Percentiles rank a stretch among this genome's conserved stretches.
phyloP scores from a whole-genome alignment of 2,329 filamentous ascomycete species.

The Aspergillus felis region DNA sequence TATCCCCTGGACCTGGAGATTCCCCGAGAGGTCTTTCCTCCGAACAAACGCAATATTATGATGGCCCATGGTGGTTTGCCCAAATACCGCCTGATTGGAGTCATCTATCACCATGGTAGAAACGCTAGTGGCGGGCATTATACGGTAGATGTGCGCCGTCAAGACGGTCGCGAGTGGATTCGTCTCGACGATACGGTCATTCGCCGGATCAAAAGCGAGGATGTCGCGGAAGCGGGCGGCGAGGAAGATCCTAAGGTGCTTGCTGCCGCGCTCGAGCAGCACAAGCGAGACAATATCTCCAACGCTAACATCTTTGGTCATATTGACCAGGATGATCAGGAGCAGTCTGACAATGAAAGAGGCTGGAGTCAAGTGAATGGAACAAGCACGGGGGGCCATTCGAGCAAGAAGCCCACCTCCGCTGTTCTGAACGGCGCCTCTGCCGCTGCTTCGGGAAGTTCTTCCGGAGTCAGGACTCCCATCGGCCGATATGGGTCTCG shows the following conservation, averaged over 20 bases:
- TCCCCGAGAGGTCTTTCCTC: constrained; percentile 81
- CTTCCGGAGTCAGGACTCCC: constrained; percentile 55
- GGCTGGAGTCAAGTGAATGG: constrained; percentile 85
- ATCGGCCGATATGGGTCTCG: constrained; percentile 60
- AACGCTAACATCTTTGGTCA: constrained; percentile 72
- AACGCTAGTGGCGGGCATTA: constrained; percentile 96
- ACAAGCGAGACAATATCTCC: constrained; percentile 50
- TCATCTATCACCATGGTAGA: constrained; percentile 97
- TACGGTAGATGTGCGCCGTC: constrained; percentile 91
- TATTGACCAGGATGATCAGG: constrained; percentile 60
- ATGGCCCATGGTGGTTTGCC: constrained; percentile 66
- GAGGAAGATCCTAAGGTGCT: constrained; percentile 74
- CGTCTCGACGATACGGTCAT: constrained; percentile 92
- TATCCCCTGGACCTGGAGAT: constrained; percentile 95
- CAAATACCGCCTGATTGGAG: constrained; percentile 79
- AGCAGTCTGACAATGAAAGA: constrained; percentile 60
- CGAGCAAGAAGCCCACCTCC: constrained; percentile 67
- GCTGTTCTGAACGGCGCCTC: constrained; percentile 61
- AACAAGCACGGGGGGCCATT: constrained; percentile 35
- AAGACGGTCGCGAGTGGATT: constrained; percentile 95
- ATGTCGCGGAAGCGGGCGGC: constrained; percentile 79
- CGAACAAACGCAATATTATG: constrained; percentile 65
- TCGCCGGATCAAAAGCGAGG: constrained; percentile 76
- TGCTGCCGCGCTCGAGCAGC: constrained; percentile 61
- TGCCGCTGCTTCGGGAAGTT: constrained; percentile 48